A percentile compares a stretch with the other conserved stretches of the same genome.
These are phyloP conservation scores for Lactifluus pinguis DNA, from an alignment of 768 basidiomycete species.

Conservation along the genomic window DNA sequence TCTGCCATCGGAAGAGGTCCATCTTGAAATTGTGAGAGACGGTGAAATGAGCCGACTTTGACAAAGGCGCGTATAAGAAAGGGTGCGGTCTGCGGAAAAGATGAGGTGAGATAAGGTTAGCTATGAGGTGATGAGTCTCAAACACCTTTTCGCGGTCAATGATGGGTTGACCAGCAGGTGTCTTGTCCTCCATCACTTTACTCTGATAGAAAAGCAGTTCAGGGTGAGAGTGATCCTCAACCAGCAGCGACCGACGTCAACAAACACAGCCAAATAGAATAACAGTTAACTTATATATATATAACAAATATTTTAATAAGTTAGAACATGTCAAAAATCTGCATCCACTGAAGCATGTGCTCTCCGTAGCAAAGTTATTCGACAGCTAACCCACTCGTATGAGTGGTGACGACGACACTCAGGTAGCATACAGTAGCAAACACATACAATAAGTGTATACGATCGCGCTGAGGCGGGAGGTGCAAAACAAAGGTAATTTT, in stretches of 20 bases:
- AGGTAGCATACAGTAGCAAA: not conserved
- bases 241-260: not conserved
- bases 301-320: no score
- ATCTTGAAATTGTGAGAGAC: slow-evolving; percentile 67
- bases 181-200: slow-evolving; percentile 30
- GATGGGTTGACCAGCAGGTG: slow-evolving; percentile 37
- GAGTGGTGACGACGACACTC: not conserved
- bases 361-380: not conserved
- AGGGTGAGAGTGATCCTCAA: not conserved
- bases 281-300: not conserved
- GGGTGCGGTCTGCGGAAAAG: slow-evolving; percentile 50
- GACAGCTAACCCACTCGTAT: not conserved
- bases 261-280: slow-evolving; percentile 4
- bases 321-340: no score
- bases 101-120: not conserved
- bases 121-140: not conserved
- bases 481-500: not conserved
- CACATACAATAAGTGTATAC: not conserved
- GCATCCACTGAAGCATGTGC: not conserved
- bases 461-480: not conserved
- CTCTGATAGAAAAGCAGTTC: not conserved
- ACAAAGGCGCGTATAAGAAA: slow-evolving; percentile 79
- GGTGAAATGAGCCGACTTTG: slow-evolving; percentile 73
- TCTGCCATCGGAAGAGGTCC: slow-evolving; percentile 68
- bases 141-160: slow-evolving; percentile 53